Evolutionary conservation across 371 early-diverging fungal genomes (phyloP), one percentile per base, ranked within the genome.

Genomic region (Mucor saturninus): DNA sequence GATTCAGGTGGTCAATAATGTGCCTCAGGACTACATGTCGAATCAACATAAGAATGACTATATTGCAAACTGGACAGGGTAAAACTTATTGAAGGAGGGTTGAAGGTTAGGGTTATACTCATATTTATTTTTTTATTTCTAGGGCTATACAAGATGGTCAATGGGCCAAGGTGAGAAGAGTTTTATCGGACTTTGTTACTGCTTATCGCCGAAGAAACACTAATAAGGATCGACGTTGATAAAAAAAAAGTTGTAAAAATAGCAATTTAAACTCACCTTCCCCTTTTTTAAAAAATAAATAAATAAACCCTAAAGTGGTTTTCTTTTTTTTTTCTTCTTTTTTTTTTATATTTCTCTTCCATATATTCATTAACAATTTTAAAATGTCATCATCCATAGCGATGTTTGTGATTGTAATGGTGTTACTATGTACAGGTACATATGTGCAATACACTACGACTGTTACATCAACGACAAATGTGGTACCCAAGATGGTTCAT

Each of bases 121-220:
- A 5, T 37, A 49, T 43, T 53, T 29, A 30, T 52, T 49, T 28
- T 11, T 57, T 7, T 56, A 29, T 28, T 15, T 15, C 26, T 54
- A 79, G 80, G 38, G 73, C 79, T 26, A 68, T 78, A 40, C 71
- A 69, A 37, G 73, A 69, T 28, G 64, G 62, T 28, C 80, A 85
- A 49, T 73, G 75, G 73, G 54, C 57, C 28, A 77, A 73, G 54
- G 63, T 85, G 40, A 51, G 77, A 56, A 68, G 76, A 29, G 67
- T 79, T 7, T 56, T 84, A 13, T 72, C 73, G 35, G 86, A 86
- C 59, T 83, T 86, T 66, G 71, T 80, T 14, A 73, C 79, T n/a
- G 32, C 68, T 35, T 86, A 79, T 61, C 67, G 84, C 26, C 59
- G 69, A 64, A 59, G 69, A 57, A 69, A 69, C 54, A 59, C 65